Conservation (phyloP, 2,329 filamentous ascomycete genomes). For the Domatiomyces catenatus region DNA sequence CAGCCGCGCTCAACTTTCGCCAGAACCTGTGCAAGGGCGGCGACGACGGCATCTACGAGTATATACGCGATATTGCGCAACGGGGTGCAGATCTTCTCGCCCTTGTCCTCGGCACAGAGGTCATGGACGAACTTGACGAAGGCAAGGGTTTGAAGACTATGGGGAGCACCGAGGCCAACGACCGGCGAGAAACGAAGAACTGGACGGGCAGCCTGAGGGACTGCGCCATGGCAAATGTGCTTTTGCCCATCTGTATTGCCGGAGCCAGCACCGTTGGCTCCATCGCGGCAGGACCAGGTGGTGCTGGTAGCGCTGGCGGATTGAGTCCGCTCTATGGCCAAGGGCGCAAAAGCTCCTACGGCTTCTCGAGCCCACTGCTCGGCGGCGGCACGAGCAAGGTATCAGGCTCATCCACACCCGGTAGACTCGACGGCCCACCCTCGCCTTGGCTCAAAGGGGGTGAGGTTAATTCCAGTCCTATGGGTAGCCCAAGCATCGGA, state of each 20-base stretch:
- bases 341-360: slow-evolving; percentile 12
- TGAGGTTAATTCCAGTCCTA: not conserved
- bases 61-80: slow-evolving; percentile 47
- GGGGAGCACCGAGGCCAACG: slow-evolving; percentile 15
- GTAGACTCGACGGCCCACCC: not conserved
- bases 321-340: slow-evolving; percentile 10
- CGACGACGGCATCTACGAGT: slow-evolving; percentile 52
- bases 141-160: slow-evolving; percentile 16
- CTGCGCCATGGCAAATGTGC: slow-evolving; percentile 59
- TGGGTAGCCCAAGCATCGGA: slow-evolving; percentile 6
- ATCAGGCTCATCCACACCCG: slow-evolving; percentile 1
- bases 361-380: slow-evolving; percentile 9
- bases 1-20: slow-evolving; percentile 57
- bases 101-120: slow-evolving; percentile 48
- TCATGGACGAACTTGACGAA: slow-evolving; percentile 42
- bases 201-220: slow-evolving; percentile 35
- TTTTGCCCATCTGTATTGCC: slow-evolving; percentile 45
- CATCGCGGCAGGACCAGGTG: slow-evolving; percentile 15
- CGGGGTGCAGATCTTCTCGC: slow-evolving; percentile 49
- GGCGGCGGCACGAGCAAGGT: slow-evolving; percentile 7
- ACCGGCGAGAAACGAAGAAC: slow-evolving; percentile 21
- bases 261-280: slow-evolving; percentile 18
- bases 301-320: slow-evolving; percentile 16
- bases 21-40: slow-evolving; percentile 56
- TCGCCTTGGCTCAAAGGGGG: not conserved